Base-by-base conservation (phyloP, 2,329 filamentous ascomycete species). In the Ophiostoma novo-ulmi region DNA sequence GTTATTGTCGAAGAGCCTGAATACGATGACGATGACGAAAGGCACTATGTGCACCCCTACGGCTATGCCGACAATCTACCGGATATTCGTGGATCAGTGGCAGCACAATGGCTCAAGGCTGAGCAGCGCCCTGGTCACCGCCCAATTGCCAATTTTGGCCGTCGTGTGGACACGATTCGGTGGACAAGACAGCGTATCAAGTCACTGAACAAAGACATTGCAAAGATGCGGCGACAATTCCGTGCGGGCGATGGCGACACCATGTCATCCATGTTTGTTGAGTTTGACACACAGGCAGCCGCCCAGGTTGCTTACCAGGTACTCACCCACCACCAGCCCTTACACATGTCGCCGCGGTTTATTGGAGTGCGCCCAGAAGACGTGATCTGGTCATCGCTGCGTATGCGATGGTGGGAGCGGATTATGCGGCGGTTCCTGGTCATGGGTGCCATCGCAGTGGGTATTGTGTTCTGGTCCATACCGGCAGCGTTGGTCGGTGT, bases 101-200 rank as follows among this genome's bases (percentile, higher is more conserved):
- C 89, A 38, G 85, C 88, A 22, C 87, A 87, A 74, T 93, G 88
- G 85, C 81, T 94, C 61, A 83, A 87, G 55, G 82, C 84, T 55
- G 88, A 90, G 76, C 83, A 91, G 73, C 86, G 91, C 61, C 91
- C 91, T 8, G 87, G 86, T 1, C 91, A 94, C 78, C 87, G 87
- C 44, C 82, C 89, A 72, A 81, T 87, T 44, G 82, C 91, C 52
- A 82, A 82, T 65, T 79, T 88, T 10, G 91, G 92, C 73, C 89
- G 88, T 83, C 88, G 93, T 80, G 92, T 97, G 63, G 93, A 97
- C 80, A 94, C 92, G 0, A 97, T 97, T 77, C 88, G 94, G 75
- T 97, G 90, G 89, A 87, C 87, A 70, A 89, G 94, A 58, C 83
- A 86, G 10, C 85, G 91, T 77, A 84, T 94, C 70, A 79, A 79